phyloP scores from a whole-genome alignment of 2,329 filamentous ascomycete species.

The Geosmithia morbida region DNA sequence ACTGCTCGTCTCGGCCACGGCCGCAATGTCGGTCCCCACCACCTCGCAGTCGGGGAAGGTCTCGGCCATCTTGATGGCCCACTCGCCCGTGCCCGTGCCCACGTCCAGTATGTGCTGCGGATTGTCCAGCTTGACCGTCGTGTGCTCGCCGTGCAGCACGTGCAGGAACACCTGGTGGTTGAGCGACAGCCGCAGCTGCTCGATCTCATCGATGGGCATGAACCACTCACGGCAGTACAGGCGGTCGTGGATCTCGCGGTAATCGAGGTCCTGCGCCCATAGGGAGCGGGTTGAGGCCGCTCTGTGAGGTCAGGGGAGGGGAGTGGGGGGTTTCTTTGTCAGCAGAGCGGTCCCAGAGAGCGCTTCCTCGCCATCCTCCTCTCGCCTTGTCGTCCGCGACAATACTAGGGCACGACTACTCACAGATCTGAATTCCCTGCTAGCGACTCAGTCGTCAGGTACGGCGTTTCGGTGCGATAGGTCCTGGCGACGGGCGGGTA shows the following conservation, averaged over 20 bases:
- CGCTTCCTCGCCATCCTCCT: slow-evolving; percentile 8
- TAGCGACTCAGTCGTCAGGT: slow-evolving; percentile 11
- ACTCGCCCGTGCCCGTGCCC: slow-evolving; percentile 42
- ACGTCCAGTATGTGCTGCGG: slow-evolving; percentile 36
- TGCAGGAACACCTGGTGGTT: slow-evolving; percentile 49
- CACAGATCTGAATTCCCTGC: slow-evolving; percentile 19
- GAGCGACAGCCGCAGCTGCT: slow-evolving; percentile 47
- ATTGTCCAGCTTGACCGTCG: slow-evolving; percentile 23
- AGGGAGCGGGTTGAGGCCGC: slow-evolving; percentile 32
- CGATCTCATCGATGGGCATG: slow-evolving; percentile 52
- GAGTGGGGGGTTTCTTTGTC: slow-evolving; percentile 7
- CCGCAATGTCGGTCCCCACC: slow-evolving; percentile 43
- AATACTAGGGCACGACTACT: slow-evolving; percentile 12
- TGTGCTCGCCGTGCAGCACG: slow-evolving; percentile 28
- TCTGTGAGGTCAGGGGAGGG: slow-evolving; percentile 13
- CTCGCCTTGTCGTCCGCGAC: too few species aligned
- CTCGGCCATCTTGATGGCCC: slow-evolving; percentile 38
- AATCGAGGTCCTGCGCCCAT: slow-evolving; percentile 36
- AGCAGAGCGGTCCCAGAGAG: slow-evolving; percentile 5
- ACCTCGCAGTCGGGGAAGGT: slow-evolving; percentile 38
- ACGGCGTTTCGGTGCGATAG: slow-evolving; percentile 19
- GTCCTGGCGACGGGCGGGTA: slow-evolving; percentile 20
- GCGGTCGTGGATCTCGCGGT: slow-evolving; percentile 44
- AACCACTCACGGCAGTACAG: slow-evolving; percentile 48
- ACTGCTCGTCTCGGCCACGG: slow-evolving; percentile 37